Conservation (phyloP, 2,329 filamentous ascomycete species). For the Arachnomyces sp. region DNA sequence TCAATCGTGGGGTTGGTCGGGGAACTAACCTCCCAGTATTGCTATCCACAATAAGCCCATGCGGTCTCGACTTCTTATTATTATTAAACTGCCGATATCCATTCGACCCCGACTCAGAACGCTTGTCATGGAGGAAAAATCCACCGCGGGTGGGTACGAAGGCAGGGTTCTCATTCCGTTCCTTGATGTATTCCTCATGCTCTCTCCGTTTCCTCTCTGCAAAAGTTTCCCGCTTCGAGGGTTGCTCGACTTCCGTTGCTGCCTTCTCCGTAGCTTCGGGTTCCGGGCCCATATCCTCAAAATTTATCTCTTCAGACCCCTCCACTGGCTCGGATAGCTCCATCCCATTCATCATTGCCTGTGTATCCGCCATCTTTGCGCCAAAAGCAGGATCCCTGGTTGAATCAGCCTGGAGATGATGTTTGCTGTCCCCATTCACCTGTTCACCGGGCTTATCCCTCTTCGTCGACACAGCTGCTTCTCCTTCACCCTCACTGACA, state of each 20-base stretch:
- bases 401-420: constrained; percentile 5
- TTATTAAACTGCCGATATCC: constrained; percentile 56
- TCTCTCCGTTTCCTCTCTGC: constrained; percentile 70
- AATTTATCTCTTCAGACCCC: constrained; percentile 41
- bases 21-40: constrained; percentile 35
- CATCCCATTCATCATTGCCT: constrained; percentile 54
- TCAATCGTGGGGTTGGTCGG: neutral
- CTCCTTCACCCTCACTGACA: constrained; percentile 45
- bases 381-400: constrained; percentile 25
- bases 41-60: constrained; percentile 40
- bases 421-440: constrained; percentile 21
- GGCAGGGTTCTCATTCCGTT: constrained; percentile 78
- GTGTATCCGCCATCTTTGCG: constrained; percentile 45
- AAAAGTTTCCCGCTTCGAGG: constrained; percentile 45
- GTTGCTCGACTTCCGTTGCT: constrained; percentile 23
- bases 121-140: constrained; percentile 96
- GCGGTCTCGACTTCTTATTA: constrained; percentile 47
- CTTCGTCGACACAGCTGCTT: constrained; percentile 26
- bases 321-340: constrained; percentile 34
- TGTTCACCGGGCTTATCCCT: constrained; percentile 17
- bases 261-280: constrained; percentile 31
- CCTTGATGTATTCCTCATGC: constrained; percentile 83
- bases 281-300: constrained; percentile 37
- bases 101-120: constrained; percentile 67
- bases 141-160: constrained; percentile 90